Conservation (phyloP, 2,329 filamentous ascomycete genomes). For the Thielaviopsis euricoi region DNA sequence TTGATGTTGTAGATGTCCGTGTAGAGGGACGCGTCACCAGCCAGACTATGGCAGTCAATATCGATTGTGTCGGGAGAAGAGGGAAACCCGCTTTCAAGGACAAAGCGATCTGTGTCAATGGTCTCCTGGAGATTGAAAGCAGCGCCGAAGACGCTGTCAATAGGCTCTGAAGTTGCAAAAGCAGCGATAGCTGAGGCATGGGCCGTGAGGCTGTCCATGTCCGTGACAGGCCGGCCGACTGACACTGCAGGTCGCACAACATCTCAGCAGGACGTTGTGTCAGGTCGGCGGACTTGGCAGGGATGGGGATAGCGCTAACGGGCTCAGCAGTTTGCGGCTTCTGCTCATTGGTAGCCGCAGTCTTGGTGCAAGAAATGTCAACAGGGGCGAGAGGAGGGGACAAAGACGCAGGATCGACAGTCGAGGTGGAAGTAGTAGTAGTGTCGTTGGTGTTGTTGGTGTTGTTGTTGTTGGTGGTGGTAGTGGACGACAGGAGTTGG, state of each 20-base stretch:
- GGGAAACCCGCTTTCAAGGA: slow-evolving; percentile 62
- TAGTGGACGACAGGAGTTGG: slow-evolving; percentile 17
- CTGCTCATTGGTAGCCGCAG: slow-evolving; percentile 13
- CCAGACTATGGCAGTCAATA: slow-evolving; percentile 53
- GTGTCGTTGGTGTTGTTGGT: not conserved
- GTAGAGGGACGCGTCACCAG: slow-evolving; percentile 39
- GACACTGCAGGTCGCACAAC: slow-evolving; percentile 99
- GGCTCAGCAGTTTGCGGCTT: slow-evolving; percentile 13
- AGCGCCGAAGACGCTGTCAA: slow-evolving; percentile 52
- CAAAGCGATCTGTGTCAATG: slow-evolving; percentile 57
- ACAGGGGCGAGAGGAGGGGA: slow-evolving; percentile 40
- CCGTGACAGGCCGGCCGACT: slow-evolving; percentile 51
- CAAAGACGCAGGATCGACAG: slow-evolving; percentile 44
- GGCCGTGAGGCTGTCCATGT: slow-evolving; percentile 15
- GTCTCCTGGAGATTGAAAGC: slow-evolving; percentile 50
- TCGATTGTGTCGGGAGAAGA: slow-evolving; percentile 51
- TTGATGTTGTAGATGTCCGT: slow-evolving; percentile 33
- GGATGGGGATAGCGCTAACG: slow-evolving; percentile 2
- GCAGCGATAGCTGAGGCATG: not conserved
- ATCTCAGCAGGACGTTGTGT: slow-evolving; percentile 99
- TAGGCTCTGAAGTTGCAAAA: slow-evolving; percentile 40
- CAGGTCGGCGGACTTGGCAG: slow-evolving; percentile 55
- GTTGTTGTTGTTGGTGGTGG: not conserved
- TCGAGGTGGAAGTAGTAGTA: slow-evolving; percentile 22
- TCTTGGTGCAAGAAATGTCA: slow-evolving; percentile 21